These are phyloP conservation scores for Vairimorpha apis DNA, from an alignment of 371 early-diverging fungal genomes.

Conservation along the genomic window DNA sequence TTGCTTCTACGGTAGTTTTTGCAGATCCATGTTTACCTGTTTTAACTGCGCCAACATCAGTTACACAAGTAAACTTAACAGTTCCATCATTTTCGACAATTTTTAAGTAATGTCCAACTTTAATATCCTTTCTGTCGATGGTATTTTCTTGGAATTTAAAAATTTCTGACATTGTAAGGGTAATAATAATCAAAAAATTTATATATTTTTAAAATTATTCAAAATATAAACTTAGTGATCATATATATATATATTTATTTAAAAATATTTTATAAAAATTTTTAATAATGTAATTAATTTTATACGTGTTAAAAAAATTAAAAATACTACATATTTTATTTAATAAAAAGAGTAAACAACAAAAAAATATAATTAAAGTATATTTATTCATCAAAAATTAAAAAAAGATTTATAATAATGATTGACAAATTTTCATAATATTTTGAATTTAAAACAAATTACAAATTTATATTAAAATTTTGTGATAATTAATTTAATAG, in stretches of 20 bases:
- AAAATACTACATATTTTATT: not conserved
- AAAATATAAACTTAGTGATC: not conserved
- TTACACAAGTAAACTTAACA: conserved; percentile 31
- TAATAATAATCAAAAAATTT: no score
- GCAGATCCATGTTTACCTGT: conserved; percentile 64
- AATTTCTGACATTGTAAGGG: not conserved
- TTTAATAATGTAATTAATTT: no score
- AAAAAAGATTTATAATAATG: no score
- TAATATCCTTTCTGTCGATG: conserved; percentile 30
- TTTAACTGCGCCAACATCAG: conserved; percentile 50
- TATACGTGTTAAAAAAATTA: no score
- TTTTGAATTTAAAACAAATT: no score
- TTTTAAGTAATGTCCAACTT: conserved; percentile 33
- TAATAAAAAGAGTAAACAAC: not conserved
- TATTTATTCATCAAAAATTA: no score
- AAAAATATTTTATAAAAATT: not conserved
- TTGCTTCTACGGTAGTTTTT: conserved; percentile 38
- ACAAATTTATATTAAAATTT: no score
- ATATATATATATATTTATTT: not conserved
- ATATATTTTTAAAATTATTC: not conserved
- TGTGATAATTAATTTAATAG: no score
- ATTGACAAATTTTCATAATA: no score
- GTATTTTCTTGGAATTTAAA: conserved; percentile 7
- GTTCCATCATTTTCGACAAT: conserved; percentile 18
- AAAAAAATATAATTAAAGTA: no score